Conservation (phyloP, 2,329 filamentous ascomycete genomes). For the Epichloe bromicola region DNA sequence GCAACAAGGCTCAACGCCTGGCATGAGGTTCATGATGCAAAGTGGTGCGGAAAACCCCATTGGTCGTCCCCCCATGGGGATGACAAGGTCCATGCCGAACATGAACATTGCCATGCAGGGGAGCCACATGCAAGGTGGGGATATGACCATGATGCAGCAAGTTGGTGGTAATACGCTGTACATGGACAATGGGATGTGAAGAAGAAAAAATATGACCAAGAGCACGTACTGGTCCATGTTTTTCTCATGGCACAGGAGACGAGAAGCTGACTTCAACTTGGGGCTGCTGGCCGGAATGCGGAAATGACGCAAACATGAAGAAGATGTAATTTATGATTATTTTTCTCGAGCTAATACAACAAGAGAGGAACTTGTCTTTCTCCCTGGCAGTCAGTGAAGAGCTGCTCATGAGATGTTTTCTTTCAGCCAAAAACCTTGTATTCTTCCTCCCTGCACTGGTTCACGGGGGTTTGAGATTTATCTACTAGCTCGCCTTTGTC, state of each 20-base stretch:
- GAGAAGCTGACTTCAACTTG: background rate
- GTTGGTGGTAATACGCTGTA: conserved; percentile 38
- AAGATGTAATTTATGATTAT: background rate
- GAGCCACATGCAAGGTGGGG: conserved; percentile 26
- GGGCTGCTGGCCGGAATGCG: background rate
- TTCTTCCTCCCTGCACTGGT: too few relatives aligned
- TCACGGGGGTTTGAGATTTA: background rate
- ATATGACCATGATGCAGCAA: conserved; percentile 34
- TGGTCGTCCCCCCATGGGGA: conserved; percentile 24
- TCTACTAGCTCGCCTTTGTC: background rate
- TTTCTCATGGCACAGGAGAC: background rate
- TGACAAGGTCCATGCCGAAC: conserved; percentile 33
- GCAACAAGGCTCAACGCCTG: conserved; percentile 14
- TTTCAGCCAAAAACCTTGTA: conserved; percentile 14
- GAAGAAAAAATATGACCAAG: background rate
- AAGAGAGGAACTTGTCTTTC: conserved; percentile 13
- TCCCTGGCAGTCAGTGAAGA: conserved; percentile 10
- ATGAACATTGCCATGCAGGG: conserved; percentile 30
- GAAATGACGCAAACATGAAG: background rate
- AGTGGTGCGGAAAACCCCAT: conserved; percentile 24
- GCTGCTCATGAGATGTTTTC: conserved; percentile 17
- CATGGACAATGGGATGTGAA: conserved; percentile 24
- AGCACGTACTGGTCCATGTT: background rate
- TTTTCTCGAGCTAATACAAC: conserved; percentile 14
- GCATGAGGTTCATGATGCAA: conserved; percentile 30